These are phyloP conservation scores for Asterionellopsis glacialis DNA, from an alignment of 108 stramenopile genomes.

Conservation along the genomic window DNA sequence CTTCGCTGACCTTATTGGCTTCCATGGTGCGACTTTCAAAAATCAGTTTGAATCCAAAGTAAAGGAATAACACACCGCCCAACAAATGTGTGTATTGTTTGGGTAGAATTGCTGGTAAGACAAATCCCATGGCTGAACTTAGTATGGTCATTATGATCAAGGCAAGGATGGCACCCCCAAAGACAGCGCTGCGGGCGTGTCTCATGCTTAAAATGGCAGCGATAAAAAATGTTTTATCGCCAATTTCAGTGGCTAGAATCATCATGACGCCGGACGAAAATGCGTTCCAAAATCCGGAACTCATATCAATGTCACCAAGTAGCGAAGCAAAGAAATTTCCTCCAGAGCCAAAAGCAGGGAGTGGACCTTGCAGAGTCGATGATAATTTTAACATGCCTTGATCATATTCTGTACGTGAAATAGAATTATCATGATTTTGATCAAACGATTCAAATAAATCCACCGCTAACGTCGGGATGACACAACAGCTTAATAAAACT, in stretches of 20 bases:
- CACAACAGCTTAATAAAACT: too few species aligned
- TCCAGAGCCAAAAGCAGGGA: not conserved
- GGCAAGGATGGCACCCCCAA: conserved; percentile 86
- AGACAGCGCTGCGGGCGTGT: conserved; percentile 86
- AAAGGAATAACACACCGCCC: conserved; percentile 91
- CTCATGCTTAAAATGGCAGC: conserved; percentile 97
- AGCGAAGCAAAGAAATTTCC: not conserved
- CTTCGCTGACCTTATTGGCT: conserved; percentile 82
- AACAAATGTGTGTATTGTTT: conserved; percentile 92
- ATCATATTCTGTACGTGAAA: conserved; percentile 25
- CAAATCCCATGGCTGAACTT: conserved; percentile 86
- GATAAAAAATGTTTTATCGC: conserved; percentile 99
- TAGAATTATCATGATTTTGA: conserved; percentile 22
- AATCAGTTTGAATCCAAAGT: conserved; percentile 95
- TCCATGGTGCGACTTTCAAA: conserved; percentile 82
- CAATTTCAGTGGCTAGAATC: conserved; percentile 98
- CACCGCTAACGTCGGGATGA: not conserved
- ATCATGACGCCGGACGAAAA: conserved; percentile 77
- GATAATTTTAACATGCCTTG: conserved; percentile 1
- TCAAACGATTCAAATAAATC: conserved; percentile 23
- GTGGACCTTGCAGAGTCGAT: not conserved
- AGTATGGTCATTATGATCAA: conserved; percentile 95
- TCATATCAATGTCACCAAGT: not conserved
- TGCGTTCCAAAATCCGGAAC: conserved; percentile 62
- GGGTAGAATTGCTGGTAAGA: conserved; percentile 87